Evolutionary conservation across 345 rosid genomes (phyloP).

Genomic region (Chamaenerion angustifolium): DNA sequence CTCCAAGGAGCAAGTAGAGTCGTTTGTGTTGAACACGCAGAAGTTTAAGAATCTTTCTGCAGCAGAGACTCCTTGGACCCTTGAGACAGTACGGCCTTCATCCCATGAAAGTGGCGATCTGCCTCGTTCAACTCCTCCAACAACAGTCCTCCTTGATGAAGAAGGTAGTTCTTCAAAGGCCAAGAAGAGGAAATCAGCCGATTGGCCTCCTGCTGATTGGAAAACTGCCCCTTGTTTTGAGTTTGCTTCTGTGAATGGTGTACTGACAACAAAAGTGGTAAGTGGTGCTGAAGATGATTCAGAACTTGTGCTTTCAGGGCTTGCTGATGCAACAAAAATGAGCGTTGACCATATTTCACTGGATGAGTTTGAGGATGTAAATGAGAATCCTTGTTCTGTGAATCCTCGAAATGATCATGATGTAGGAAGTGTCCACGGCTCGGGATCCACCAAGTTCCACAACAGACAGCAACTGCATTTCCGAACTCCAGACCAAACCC

Average conservation of each 20-base stretch:
- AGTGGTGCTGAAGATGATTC: conserved; percentile 5
- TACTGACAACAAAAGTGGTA: conserved; percentile 15
- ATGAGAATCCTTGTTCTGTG: conserved; percentile 16
- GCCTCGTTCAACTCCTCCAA: conserved; percentile 6
- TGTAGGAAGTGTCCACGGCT: no score
- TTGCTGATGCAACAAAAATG: no score
- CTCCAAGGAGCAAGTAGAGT: conserved; percentile 55
- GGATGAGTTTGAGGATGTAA: neutral
- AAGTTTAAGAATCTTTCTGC: conserved; percentile 53
- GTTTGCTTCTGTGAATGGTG: conserved; percentile 22
- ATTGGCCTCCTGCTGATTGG: conserved; percentile 72
- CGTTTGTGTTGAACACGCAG: conserved; percentile 65
- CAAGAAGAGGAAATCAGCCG: conserved; percentile 31
- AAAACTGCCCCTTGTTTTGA: conserved; percentile 43
- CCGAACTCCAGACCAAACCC: conserved; percentile 32
- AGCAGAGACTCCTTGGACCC: conserved; percentile 57
- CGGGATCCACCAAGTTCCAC: conserved; percentile 19
- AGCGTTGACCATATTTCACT: no score
- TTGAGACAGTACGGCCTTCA: conserved; percentile 4
- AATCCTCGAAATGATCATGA: neutral
- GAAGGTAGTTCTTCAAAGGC: conserved; percentile 8
- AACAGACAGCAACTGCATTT: conserved; percentile 44
- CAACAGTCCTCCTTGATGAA: conserved; percentile 10
- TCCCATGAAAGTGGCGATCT: conserved; percentile 10
- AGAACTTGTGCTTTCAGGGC: neutral